Conservation (phyloP, 495 filamentous ascomycete species). For the Tuber borchii region DNA sequence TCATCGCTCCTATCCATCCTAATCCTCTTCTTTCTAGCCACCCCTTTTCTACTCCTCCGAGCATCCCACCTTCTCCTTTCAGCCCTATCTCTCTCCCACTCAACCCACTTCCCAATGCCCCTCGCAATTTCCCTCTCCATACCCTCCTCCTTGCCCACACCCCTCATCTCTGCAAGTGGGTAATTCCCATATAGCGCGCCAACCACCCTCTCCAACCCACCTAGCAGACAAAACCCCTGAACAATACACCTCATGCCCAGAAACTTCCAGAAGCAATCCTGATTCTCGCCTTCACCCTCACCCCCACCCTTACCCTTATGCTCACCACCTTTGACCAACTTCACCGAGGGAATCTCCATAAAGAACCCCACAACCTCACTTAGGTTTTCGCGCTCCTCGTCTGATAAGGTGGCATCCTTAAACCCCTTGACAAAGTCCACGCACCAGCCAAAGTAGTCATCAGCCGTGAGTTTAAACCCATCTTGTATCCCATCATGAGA, state of each 20-base stretch:
- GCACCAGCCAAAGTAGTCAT: constrained; percentile 2
- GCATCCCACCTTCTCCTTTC: constrained; percentile 9
- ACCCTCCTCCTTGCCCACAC: constrained; percentile 60
- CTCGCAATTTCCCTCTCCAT: constrained; percentile 65
- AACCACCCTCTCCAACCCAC: background rate
- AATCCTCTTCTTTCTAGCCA: background rate
- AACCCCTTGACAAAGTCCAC: background rate
- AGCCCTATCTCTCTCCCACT: constrained; percentile 24
- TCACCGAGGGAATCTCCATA: background rate
- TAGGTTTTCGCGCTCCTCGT: background rate
- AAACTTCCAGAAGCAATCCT: background rate
- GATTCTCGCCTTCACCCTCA: too few species aligned
- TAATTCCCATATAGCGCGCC: background rate
- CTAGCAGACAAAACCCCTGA: background rate
- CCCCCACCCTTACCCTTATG: background rate
- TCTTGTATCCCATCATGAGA: background rate
- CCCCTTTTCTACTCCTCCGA: background rate
- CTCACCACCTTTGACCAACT: background rate
- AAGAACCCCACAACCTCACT: background rate
- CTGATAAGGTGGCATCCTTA: background rate
- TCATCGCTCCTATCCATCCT: background rate
- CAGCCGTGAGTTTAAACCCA: background rate
- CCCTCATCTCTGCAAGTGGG: constrained; percentile 58
- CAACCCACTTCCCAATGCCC: constrained; percentile 48
- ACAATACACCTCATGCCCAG: background rate